Evolutionary conservation across 192 early-diverging fungal genomes (phyloP).

Genomic region (Oehlia diaphana): DNA sequence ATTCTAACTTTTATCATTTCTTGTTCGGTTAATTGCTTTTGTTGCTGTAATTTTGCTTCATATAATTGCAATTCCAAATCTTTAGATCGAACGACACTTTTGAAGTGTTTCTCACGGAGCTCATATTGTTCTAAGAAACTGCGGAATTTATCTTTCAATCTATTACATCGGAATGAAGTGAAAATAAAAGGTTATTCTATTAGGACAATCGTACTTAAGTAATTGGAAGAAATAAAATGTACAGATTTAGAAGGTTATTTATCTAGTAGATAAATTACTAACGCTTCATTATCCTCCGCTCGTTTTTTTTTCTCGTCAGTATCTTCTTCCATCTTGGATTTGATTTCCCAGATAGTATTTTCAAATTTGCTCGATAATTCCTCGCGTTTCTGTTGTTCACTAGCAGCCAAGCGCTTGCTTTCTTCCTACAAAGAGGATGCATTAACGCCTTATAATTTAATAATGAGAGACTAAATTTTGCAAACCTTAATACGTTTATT

Average conservation of each 20-base stretch:
- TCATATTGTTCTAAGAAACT: conserved; percentile 62
- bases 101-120: conserved; percentile 63
- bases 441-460: neutral
- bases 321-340: conserved; percentile 53
- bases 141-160: conserved; percentile 60
- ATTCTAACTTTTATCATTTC: conserved; percentile 37
- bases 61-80: conserved; percentile 61
- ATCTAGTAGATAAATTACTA: conserved; percentile 28
- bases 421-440: conserved; percentile 42
- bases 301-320: conserved; percentile 44
- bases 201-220: too few relatives aligned
- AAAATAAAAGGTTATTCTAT: too few relatives aligned
- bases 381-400: conserved; percentile 56
- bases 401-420: conserved; percentile 43
- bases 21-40: conserved; percentile 42
- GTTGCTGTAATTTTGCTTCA: conserved; percentile 55
- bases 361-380: conserved; percentile 61
- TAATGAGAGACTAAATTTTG: conserved; percentile 3
- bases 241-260: neutral
- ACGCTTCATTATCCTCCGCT: conserved; percentile 51
- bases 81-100: conserved; percentile 52
- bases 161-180: conserved; percentile 6
- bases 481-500: conserved; percentile 55
- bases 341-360: conserved; percentile 59
- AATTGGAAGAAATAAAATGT: neutral